Base-by-base conservation (phyloP, 2,329 filamentous ascomycete genomes). In the Pseudogymnoascus sp. region DNA sequence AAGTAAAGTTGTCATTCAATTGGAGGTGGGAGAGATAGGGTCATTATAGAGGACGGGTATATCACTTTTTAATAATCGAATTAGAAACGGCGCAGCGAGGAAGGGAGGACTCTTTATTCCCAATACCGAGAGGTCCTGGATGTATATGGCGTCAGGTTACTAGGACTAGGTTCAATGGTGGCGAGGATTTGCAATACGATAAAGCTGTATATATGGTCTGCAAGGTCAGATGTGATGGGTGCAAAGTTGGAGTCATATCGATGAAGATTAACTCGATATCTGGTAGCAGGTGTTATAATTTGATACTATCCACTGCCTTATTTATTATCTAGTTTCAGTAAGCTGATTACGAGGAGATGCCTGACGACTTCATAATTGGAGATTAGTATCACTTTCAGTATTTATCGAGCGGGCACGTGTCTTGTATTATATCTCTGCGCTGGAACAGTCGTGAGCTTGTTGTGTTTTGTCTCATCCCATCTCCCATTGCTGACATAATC, bases 1-100 rank as follows among this genome's bases (percentile, higher is more conserved):
- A 54, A 33, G 12, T 54, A 18, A 2, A 18, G 28, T 54, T 16
- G 25, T 54, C 16, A 54, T 54, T 35, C 47, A 54, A 18, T 54
- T 54, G 4, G 25, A 12, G 43, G 47, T 14, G 6, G 28, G 16
- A 25, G 33, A 9, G 28, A 54, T 25, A 25, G 22, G 22, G 22
- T 25, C 22, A 25, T 33, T 9, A 35, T 54, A 54, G 28, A 20
- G 47, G 33, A 35, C 47, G 18, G 2, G 47, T n/a, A 54, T 54
- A 54, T 18, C 28, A 54, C 47, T 54, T 54, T 54, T 54, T 54
- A 54, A 54, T 54, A 54, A 54, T 54, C 28, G 18, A 8, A 16
- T 7, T 20, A 33, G 28, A 54, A 20, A 54, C 16, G 47, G 47
- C 47, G 47, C 3, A 54, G 28, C 2, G 47, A 54, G 47, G 47